A percentile compares a stretch with the other conserved stretches of the same genome.
Conservation (phyloP, 441 rosid species). For the Manihot esculenta region DNA sequence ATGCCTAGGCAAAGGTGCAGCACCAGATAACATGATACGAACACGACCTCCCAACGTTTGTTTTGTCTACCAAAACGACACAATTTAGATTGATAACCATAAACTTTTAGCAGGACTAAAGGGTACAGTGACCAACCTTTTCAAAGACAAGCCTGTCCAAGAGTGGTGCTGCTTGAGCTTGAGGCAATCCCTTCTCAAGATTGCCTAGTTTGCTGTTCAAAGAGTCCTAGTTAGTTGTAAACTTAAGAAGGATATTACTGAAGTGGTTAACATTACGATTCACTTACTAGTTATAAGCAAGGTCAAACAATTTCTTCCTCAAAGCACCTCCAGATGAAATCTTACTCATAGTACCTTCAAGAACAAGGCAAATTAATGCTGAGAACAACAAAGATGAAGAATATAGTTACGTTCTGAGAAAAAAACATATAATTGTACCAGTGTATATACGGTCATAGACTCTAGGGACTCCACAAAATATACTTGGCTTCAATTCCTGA, state of each 20-base stretch:
- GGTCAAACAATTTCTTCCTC: constrained; percentile 62
- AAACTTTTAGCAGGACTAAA: neutral
- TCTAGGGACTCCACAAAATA: constrained; percentile 84
- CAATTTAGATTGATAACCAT: constrained; percentile 2
- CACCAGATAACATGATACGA: constrained; percentile 78
- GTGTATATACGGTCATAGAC: constrained; percentile 79
- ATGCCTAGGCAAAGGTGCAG: constrained; percentile 85
- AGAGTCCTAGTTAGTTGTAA: constrained; percentile 21
- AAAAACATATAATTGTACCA: constrained; percentile 36
- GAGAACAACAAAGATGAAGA: neutral
- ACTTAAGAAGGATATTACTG: neutral
- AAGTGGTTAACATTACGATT: constrained; percentile 12
- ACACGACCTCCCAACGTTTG: constrained; percentile 81
- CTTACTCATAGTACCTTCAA: constrained; percentile 63
- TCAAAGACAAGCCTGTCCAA: constrained; percentile 72
- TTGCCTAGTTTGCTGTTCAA: constrained; percentile 65
- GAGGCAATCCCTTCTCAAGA: constrained; percentile 68
- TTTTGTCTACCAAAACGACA: constrained; percentile 47
- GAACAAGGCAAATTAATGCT: constrained; percentile 21
- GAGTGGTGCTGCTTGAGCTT: constrained; percentile 78
- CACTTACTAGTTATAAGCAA: constrained; percentile 76
- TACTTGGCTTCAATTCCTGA: constrained; percentile 79
- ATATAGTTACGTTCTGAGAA: neutral
- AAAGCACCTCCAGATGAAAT: constrained; percentile 65
- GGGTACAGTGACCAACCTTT: constrained; percentile 46